Conservation (phyloP, 192 early-diverging fungal genomes). For the Gaertneriomyces semiglobifer region DNA sequence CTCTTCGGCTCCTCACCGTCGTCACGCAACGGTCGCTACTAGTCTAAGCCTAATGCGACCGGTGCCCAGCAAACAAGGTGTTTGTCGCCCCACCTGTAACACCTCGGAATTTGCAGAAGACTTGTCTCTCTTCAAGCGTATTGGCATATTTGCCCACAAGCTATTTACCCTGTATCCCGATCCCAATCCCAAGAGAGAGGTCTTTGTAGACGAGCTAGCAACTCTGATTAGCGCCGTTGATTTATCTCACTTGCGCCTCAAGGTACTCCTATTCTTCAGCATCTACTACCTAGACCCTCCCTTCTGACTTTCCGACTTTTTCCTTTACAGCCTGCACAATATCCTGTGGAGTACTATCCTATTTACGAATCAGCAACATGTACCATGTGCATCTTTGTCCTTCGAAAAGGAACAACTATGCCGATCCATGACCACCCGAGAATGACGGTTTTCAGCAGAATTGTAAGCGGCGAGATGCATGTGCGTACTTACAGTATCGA, state of each 20-base stretch:
- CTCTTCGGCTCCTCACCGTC: too few species aligned
- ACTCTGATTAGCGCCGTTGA: not conserved
- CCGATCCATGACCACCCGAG: slow-evolving; percentile 45
- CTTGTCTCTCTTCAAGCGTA: not conserved
- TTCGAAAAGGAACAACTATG: slow-evolving; percentile 36
- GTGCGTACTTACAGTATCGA: slow-evolving; percentile 38
- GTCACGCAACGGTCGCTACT: too few species aligned
- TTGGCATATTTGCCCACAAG: slow-evolving; percentile 1
- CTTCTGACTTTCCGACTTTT: not conserved
- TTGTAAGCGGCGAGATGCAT: slow-evolving; percentile 39
- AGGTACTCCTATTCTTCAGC: not conserved
- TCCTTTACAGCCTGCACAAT: slow-evolving; percentile 1
- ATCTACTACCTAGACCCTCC: not conserved
- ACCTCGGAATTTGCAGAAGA: not conserved
- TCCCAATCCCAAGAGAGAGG: slow-evolving; percentile 2
- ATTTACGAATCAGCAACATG: slow-evolving; percentile 25
- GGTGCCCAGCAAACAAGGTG: too few species aligned
- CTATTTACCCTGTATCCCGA: slow-evolving; percentile 2
- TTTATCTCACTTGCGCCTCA: not conserved
- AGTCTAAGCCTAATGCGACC: too few species aligned
- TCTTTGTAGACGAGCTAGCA: not conserved
- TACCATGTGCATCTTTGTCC: slow-evolving; percentile 48
- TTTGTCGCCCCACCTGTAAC: too few species aligned
- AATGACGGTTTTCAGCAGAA: slow-evolving; percentile 49
- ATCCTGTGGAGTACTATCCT: slow-evolving; percentile 41